These are phyloP conservation scores for Coniochaeta prunicola DNA, from an alignment of 2,329 filamentous ascomycete genomes.

Conservation along the genomic window DNA sequence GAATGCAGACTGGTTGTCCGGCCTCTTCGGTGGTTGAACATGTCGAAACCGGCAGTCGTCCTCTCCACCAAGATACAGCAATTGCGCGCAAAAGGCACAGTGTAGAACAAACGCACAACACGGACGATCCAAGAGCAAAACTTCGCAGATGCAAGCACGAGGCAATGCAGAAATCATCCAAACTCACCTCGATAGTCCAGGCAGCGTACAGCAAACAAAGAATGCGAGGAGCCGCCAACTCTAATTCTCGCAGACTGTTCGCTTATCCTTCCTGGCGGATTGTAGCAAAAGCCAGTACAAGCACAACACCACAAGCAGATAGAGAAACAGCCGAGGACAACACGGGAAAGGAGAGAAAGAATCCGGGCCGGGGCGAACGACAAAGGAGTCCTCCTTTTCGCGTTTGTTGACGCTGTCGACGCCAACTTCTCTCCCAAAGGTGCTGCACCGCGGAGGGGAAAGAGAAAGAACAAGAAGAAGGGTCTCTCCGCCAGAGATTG, in stretches of 20 bases:
- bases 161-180: background rate
- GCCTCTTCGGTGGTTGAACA: background rate
- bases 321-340: background rate
- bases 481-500: constrained; percentile 2
- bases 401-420: constrained; percentile 1
- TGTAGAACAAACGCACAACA: too few species aligned
- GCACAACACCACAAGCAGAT: background rate
- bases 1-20: background rate
- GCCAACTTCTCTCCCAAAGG: background rate
- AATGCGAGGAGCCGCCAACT: background rate
- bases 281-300: too few species aligned
- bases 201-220: background rate
- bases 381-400: constrained; percentile 1
- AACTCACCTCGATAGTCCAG: background rate
- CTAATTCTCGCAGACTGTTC: background rate
- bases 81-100: too few species aligned
- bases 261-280: too few species aligned
- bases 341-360: background rate
- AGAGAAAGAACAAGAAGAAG: background rate
- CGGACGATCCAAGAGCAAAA: background rate
- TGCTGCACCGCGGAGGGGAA: constrained; percentile 1
- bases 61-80: background rate
- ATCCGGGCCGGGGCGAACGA: background rate
- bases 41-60: background rate
- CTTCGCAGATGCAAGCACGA: background rate